Evolutionary conservation across 2,329 filamentous ascomycete species (phyloP), one percentile per base, ranked within the genome.

Genomic region (Decorospora gaudefroyi): DNA sequence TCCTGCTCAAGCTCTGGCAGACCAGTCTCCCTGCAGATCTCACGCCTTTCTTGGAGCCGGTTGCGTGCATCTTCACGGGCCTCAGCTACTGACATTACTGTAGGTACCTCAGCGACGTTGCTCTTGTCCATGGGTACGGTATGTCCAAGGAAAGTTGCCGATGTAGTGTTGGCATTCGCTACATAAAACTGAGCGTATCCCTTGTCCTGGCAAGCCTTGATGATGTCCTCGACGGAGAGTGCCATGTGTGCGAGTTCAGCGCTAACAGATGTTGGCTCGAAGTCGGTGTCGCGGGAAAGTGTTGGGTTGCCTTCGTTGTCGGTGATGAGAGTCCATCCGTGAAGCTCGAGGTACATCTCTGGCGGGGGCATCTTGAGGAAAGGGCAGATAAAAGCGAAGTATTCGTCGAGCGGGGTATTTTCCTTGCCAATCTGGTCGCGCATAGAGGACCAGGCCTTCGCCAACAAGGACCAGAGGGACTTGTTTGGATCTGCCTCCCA

Each of bases 361-460:
- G 77, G 75, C 15, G 70, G 57, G 34, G 77, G 62, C 40, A 82
- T 69, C 16, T 72, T 71, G 61, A 81, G 75, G 39, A 74, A 62
- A 30, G 74, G 72, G 44, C 74, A 74, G 32, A 71, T 72, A 46
- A 77, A 52, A 11, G 53, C 49, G 31, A 81, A 69, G 63, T 79
- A 81, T 7, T 69, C 61, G 33, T 76, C 70, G 25, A 82, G 68
- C 30, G 74, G 69, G 16, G 77, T 72, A 21, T 73, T 68, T 15
- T 68, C 63, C 50, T 75, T 75, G 55, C 77, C 76, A 38, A 76
- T 61, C 30, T 74, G 68, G 54, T 81, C 78, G 33, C 78, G 74
- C 33, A 80, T 70, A 47, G 74, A 72, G 21, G 78, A 81, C 70
- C 79, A 82, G 12, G 78, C 76, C 57, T 79, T 79, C 33, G 78